Conservation (phyloP, 495 filamentous ascomycete species). For the Echria macrotheca region DNA sequence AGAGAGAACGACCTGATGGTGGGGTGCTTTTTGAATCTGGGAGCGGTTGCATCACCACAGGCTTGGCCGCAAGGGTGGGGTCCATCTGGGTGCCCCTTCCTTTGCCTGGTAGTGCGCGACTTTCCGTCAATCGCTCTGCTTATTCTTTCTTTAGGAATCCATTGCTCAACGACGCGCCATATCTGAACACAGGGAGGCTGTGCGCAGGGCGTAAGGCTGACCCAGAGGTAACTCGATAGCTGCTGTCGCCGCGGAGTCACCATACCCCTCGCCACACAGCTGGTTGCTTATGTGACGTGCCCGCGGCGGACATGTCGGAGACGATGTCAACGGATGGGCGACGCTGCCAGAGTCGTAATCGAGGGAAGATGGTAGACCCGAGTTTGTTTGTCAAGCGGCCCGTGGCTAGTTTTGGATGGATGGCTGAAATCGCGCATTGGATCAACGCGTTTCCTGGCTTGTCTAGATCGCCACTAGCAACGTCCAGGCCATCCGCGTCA, state of each 20-base stretch:
- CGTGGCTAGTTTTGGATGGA: neutral
- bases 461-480: too few relatives aligned
- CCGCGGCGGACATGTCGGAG: too few relatives aligned
- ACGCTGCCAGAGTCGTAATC: neutral
- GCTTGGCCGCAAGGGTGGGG: neutral
- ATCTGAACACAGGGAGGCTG: too few relatives aligned
- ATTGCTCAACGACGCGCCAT: neutral
- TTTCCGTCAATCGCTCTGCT: conserved; percentile 3
- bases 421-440: neutral
- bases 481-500: too few relatives aligned
- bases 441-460: too few relatives aligned
- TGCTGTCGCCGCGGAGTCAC: neutral
- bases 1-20: conserved; percentile 22
- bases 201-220: too few relatives aligned
- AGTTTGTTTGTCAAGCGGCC: neutral
- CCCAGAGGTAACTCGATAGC: neutral
- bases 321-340: too few relatives aligned
- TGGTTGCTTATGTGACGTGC: neutral
- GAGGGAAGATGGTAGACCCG: neutral
- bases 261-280: neutral
- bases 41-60: conserved; percentile 24
- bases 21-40: conserved; percentile 20
- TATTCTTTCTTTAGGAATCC: neutral
- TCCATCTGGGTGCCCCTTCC: neutral
- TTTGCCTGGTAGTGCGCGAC: conserved; percentile 22